Evolutionary conservation across 768 basidiomycete genomes (phyloP).

Genomic region (Mycena albidolilacea): DNA sequence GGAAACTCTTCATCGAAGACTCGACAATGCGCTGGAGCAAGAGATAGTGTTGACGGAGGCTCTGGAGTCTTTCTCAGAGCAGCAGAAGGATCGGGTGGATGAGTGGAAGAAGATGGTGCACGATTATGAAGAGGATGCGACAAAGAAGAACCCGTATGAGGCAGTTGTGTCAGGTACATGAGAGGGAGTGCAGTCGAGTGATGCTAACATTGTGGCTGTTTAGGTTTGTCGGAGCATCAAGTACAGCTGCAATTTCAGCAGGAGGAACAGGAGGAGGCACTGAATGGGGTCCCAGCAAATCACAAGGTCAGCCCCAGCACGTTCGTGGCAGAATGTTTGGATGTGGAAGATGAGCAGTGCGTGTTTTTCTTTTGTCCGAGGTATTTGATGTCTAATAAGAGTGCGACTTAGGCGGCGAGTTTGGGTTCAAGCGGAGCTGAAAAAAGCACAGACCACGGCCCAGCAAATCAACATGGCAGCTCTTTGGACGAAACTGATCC

Average conservation of each 20-base stretch:
- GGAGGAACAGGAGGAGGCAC: too few species aligned
- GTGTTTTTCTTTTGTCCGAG: too few species aligned
- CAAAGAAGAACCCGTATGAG: too few species aligned
- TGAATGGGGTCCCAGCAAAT: too few species aligned
- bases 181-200: too few species aligned
- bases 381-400: too few species aligned
- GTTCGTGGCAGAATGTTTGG: too few species aligned
- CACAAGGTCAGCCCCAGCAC: too few species aligned
- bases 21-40: not conserved
- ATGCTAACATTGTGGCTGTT: too few species aligned
- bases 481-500: not conserved
- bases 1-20: not conserved
- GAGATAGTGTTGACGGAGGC: not conserved
- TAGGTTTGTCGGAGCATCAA: not conserved
- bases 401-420: not conserved
- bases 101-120: slow-evolving; percentile 10
- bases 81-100: not conserved
- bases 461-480: not conserved
- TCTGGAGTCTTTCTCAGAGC: not conserved
- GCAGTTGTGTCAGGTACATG: not conserved
- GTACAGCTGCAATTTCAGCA: too few species aligned
- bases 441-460: slow-evolving; percentile 4
- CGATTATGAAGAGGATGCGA: slow-evolving; percentile 1
- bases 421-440: slow-evolving; percentile 36
- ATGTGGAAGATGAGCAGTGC: slow-evolving; percentile 15